These are phyloP conservation scores for Rhodocollybia butyracea DNA, from an alignment of 768 basidiomycete species.

Conservation along the genomic window DNA sequence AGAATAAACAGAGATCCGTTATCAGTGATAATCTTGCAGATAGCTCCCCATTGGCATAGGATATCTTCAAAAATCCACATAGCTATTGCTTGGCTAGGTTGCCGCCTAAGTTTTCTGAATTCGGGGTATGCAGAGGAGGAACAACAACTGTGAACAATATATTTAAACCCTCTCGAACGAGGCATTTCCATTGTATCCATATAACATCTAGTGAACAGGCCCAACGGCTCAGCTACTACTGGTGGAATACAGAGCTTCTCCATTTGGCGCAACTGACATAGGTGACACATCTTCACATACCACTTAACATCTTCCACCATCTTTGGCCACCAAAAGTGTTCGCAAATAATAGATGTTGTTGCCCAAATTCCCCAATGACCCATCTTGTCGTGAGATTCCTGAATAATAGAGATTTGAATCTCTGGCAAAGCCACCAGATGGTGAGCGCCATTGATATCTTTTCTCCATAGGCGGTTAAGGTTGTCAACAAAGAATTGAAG, in stretches of 20 bases:
- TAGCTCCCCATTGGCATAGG: conserved; percentile 20
- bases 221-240: conserved; percentile 18
- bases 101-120: conserved; percentile 14
- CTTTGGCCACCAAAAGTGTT: conserved; percentile 13
- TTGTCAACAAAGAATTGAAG: background rate
- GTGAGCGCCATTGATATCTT: background rate
- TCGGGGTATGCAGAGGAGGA: conserved; percentile 20
- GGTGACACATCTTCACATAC: conserved; percentile 9
- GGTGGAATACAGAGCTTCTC: conserved; percentile 20
- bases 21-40: conserved; percentile 26
- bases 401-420: background rate
- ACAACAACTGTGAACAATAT: conserved; percentile 23
- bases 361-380: conserved; percentile 11
- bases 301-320: conserved; percentile 7
- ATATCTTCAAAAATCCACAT: conserved; percentile 26
- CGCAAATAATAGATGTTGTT: background rate
- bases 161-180: conserved; percentile 15
- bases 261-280: conserved; percentile 8
- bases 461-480: background rate
- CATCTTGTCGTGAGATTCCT: conserved; percentile 4
- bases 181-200: conserved; percentile 27
- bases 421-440: conserved; percentile 1
- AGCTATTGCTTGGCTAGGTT: conserved; percentile 19
- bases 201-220: conserved; percentile 24
- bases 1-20: conserved; percentile 24